A percentile compares a stretch with the other conserved stretches of the same genome.
Evolutionary conservation across 192 early-diverging fungal species (phyloP).

Genomic region (Jimgerdemannia lactiflua): DNA sequence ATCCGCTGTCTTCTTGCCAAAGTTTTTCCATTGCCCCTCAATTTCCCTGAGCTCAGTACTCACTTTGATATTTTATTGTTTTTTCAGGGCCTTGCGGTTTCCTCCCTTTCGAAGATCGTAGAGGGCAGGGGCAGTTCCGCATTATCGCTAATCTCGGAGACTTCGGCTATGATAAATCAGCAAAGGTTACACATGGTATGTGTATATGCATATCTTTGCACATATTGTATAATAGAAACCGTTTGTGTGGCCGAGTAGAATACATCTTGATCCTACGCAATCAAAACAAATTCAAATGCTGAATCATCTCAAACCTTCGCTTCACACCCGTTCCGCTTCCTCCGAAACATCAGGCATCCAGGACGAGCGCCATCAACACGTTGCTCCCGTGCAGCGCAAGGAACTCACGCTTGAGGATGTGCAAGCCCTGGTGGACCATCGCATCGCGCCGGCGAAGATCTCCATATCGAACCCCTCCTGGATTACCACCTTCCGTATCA

Average conservation of each 20-base stretch:
- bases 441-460: slow-evolving; percentile 2
- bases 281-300: no score
- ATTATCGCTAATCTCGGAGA: not conserved
- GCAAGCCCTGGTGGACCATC: not conserved
- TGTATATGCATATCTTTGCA: no score
- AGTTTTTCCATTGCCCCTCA: no score
- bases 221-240: no score
- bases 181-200: not conserved
- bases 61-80: no score
- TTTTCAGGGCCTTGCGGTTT: not conserved
- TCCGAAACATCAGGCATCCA: not conserved
- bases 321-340: no score
- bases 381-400: not conserved
- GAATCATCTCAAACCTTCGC: no score
- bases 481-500: slow-evolving; percentile 24
- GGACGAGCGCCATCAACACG: not conserved
- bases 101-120: not conserved
- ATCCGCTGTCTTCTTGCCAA: no score
- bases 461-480: slow-evolving; percentile 8
- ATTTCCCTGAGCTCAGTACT: no score
- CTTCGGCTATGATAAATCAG: not conserved
- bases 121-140: not conserved
- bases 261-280: no score
- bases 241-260: no score
- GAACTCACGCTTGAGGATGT: slow-evolving; percentile 14